A percentile compares a stretch with the other conserved stretches of the same genome.
Conservation (phyloP, 2,329 filamentous ascomycete species). For the Didymellaceae sp. region DNA sequence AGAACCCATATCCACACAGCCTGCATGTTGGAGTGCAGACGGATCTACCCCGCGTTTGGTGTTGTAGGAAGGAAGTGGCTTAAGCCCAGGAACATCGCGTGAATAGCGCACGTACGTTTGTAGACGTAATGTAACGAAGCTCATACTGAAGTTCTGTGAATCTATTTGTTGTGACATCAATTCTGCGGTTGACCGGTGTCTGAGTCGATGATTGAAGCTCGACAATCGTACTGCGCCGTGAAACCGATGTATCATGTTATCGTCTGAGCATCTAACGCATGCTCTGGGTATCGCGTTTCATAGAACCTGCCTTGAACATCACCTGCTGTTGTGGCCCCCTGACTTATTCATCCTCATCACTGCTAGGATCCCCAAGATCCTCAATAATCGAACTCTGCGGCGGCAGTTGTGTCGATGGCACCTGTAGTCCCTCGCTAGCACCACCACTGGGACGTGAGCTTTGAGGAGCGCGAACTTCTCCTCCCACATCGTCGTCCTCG, state of each 20-base stretch:
- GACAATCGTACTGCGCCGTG: too few species aligned
- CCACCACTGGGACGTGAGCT: background rate
- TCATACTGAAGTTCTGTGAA: too few species aligned
- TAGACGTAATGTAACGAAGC: background rate
- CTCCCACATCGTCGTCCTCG: conserved; percentile 25
- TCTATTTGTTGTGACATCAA: too few species aligned
- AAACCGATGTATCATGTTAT: too few species aligned
- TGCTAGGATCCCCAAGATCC: conserved; percentile 31
- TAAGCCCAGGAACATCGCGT: background rate
- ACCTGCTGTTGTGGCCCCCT: background rate
- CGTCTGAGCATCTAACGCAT: too few species aligned
- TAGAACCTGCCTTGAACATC: too few species aligned
- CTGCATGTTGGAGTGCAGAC: conserved; percentile 1
- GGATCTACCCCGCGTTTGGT: conserved; percentile 10
- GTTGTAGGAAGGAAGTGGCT: background rate
- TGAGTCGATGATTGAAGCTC: too few species aligned
- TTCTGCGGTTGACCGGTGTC: too few species aligned
- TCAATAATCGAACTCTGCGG: conserved; percentile 27
- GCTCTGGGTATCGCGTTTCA: too few species aligned
- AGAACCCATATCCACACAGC: background rate
- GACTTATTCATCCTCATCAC: conserved; percentile 8
- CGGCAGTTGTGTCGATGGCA: conserved; percentile 16
- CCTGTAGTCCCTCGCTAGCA: conserved; percentile 8
- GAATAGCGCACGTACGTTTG: background rate
- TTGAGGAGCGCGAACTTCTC: conserved; percentile 1